Conservation (phyloP, 2,329 filamentous ascomycete species). For the Colletotrichum sp. region DNA sequence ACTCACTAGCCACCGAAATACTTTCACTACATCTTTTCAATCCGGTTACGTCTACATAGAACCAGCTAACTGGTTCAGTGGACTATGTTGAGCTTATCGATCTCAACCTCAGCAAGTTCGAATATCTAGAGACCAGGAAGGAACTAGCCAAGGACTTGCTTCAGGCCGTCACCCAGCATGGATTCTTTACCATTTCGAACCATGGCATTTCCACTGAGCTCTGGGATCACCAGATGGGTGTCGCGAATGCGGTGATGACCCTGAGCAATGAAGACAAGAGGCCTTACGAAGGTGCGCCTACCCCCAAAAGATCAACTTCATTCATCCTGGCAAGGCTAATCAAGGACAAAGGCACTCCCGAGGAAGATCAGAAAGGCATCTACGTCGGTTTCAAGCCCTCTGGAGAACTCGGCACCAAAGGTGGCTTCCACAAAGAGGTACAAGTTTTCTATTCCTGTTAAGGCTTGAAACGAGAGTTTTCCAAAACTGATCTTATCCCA, state of each 20-base stretch:
- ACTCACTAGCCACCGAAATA: not conserved
- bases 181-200: not conserved
- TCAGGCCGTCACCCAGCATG: not conserved
- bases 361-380: not conserved
- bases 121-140: not conserved
- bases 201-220: not conserved
- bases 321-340: fast-evolving
- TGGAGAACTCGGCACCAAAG: not conserved
- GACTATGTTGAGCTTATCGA: not conserved
- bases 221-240: not conserved
- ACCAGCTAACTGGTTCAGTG: not conserved
- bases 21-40: too few species aligned
- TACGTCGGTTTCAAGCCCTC: not conserved
- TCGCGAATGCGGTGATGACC: not conserved
- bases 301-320: fast-evolving
- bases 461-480: fast-evolving
- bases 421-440: not conserved
- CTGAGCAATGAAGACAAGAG: not conserved
- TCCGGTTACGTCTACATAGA: not conserved
- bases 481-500: not conserved
- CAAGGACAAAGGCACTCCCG: fast-evolving
- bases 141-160: not conserved
- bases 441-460: too few species aligned
- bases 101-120: not conserved
- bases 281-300: not conserved